phyloP scores from a whole-genome alignment of 202 grass and related monocot species.

The Saccharum hybrid region DNA sequence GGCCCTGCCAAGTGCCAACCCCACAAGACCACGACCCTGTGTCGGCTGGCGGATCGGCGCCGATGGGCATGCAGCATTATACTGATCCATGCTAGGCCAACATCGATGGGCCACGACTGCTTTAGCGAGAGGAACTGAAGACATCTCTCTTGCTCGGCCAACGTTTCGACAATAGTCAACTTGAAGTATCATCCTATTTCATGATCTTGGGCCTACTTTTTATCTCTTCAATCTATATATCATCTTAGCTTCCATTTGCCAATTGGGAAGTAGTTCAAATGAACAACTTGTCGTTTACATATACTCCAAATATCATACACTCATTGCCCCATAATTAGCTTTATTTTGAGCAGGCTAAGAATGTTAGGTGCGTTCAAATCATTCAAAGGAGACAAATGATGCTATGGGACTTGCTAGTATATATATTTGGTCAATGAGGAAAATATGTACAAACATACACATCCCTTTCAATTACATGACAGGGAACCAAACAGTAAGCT shows the following conservation, averaged over 20 bases:
- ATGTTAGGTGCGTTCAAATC: not conserved
- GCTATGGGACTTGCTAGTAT: not conserved
- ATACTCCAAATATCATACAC: not conserved
- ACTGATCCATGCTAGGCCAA: no score
- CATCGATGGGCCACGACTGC: no score
- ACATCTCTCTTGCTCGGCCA: no score
- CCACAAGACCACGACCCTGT: no score
- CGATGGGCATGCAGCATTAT: no score
- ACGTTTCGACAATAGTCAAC: no score
- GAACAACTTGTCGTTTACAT: not conserved
- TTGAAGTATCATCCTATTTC: no score
- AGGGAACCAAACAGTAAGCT: not conserved
- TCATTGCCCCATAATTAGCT: not conserved
- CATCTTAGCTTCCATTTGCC: not conserved
- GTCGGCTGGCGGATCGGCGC: no score
- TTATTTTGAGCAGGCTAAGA: not conserved
- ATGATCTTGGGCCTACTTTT: no score
- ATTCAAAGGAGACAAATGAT: constrained; percentile 12
- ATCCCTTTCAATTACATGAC: not conserved
- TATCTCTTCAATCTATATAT: no score
- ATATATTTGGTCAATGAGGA: constrained; percentile 7
- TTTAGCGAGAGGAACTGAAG: no score
- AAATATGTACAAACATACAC: not conserved
- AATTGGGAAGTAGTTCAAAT: not conserved
- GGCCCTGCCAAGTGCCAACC: no score